Base-by-base conservation (phyloP, 176 grass and related monocot genomes). In the Musa beccarii region DNA sequence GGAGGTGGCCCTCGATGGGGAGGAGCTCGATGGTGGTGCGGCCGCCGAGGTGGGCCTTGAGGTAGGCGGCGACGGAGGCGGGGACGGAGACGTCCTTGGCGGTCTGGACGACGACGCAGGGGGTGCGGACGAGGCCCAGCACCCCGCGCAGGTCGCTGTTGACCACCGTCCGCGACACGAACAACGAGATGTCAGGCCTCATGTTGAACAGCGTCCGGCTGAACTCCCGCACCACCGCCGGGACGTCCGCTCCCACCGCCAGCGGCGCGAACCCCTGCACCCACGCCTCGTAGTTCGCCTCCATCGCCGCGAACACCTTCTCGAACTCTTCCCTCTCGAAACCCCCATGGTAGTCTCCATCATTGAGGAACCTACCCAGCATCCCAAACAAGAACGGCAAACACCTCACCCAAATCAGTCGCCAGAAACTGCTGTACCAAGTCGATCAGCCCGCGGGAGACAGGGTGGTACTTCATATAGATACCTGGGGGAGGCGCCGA, bases 201-300 rank as follows among this genome's bases (percentile, higher is more conserved):
- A 98, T 98, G 78, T 98, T 98, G 94, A 98, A 98, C n/a, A 98
- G 90, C 10, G 94, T 98, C n/a, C 94, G 86, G 81, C 94, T 98
- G 80, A 98, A 93, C 82, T 98, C 94, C 51, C 89, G 88, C 78
- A 98, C 94, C 67, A 88, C 94, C 71, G 88, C 80, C 0, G 94
- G 90, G 9, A 98, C 94, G 81, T 98, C 94, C 11, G 94, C 90
- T 1, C 94, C 94, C 53, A 98, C 94, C 49, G 88, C 90, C 54
- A 93, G 88, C 52, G 94, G 94, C 56, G 94, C 94, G 75, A 91
- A 98, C 21, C 94, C 94, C 55, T 57, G 87, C 72, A 92, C 94
- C 94, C 94, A 98, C 22, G 94, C 90, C 61, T 79, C 71, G 80
- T 98, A 98, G 88, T 98, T 98, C 25, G 86, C 72, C 66, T 79